Percentiles rank a stretch among this genome's conserved stretches.
Conservation (phyloP, 2,329 filamentous ascomycete species). For the Colletotrichum graminicola region DNA sequence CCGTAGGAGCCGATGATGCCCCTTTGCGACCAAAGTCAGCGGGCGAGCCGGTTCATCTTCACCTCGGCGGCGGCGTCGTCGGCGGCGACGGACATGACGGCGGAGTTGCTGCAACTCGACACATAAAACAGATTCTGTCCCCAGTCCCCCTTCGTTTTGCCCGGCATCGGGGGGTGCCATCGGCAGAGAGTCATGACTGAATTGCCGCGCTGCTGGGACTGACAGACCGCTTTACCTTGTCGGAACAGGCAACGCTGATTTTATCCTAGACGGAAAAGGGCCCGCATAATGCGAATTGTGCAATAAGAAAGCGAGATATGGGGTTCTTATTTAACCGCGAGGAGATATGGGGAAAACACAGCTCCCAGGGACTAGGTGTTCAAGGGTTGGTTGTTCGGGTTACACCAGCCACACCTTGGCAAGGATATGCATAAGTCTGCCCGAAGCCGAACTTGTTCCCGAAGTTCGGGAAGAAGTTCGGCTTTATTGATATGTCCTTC, state of each 20-base stretch:
- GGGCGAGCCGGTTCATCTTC: neutral
- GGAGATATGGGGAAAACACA: neutral
- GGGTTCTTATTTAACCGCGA: neutral
- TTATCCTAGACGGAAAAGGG: neutral
- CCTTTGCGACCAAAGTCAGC: constrained; percentile 41
- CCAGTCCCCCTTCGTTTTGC: neutral
- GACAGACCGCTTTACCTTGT: neutral
- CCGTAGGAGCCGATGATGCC: constrained; percentile 54
- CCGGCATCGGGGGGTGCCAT: neutral
- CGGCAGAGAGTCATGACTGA: constrained; percentile 5
- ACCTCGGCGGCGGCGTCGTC: neutral
- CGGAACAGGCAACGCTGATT: neutral
- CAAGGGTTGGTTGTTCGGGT: neutral
- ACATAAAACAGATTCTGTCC: neutral
- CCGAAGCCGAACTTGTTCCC: constrained; percentile 20
- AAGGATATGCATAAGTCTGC: neutral
- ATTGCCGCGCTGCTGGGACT: neutral
- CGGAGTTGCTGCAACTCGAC: neutral
- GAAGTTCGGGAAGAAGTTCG: constrained; percentile 4
- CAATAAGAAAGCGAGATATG: neutral
- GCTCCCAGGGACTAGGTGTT: neutral
- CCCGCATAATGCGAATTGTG: neutral
- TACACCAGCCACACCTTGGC: neutral
- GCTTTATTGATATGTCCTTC: neutral
- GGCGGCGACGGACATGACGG: neutral